Conservation (phyloP, 306 rosid species). For the Fragaria vesca region DNA sequence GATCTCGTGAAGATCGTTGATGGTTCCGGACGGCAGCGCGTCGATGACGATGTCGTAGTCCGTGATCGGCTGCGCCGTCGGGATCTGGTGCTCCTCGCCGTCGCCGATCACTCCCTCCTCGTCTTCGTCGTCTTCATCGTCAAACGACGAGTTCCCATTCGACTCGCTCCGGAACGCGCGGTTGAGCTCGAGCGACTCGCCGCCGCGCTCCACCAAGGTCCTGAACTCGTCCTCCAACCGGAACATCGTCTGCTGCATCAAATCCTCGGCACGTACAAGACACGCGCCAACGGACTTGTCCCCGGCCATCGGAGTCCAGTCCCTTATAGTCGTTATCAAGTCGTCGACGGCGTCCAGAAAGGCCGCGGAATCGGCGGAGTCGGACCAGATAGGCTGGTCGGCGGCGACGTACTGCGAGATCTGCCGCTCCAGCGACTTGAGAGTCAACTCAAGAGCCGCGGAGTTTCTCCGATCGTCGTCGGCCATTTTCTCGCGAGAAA, state of each 20-base stretch:
- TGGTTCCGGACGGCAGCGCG: constrained; percentile 73
- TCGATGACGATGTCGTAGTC: constrained; percentile 78
- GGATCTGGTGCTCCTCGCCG: constrained; percentile 48
- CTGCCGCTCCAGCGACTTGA: constrained; percentile 73
- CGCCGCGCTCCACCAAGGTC: constrained; percentile 86
- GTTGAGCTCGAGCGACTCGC: constrained; percentile 65
- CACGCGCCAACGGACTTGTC: constrained; percentile 60
- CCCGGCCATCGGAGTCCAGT: constrained; percentile 65
- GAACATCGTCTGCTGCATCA: constrained; percentile 88
- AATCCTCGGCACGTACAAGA: constrained; percentile 70
- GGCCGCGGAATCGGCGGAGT: constrained; percentile 63
- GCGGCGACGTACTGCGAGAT: constrained; percentile 65
- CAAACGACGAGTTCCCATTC: constrained; percentile 48
- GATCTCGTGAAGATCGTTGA: constrained; percentile 85
- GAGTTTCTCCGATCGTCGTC: constrained; percentile 49
- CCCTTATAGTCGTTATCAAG: constrained; percentile 52
- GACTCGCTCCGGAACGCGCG: constrained; percentile 49
- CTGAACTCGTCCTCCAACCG: constrained; percentile 87
- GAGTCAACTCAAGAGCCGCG: constrained; percentile 58
- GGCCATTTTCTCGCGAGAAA: constrained; percentile 79
- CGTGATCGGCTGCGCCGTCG: constrained; percentile 68
- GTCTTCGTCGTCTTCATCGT: constrained; percentile 56
- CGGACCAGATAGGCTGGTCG: constrained; percentile 76
- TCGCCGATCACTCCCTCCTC: constrained; percentile 28
- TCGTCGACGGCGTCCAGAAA: constrained; percentile 84